phyloP scores from a whole-genome alignment of 2,329 filamentous ascomycete genomes.

The Cladophialophora immunda region DNA sequence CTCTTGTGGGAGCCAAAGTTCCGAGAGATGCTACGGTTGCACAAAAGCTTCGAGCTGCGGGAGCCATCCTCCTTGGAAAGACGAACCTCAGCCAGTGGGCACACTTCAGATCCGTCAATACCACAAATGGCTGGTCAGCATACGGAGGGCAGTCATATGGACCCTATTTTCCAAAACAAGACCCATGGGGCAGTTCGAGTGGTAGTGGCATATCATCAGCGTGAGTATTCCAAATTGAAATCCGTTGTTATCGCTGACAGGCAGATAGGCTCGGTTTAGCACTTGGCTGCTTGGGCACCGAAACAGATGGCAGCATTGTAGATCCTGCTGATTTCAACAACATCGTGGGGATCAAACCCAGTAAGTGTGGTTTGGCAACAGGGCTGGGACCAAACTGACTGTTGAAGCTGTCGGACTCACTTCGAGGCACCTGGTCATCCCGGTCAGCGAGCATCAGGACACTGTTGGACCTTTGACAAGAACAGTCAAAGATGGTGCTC shows the following conservation, averaged over 20 bases:
- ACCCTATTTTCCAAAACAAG: constrained; percentile 68
- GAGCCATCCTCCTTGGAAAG: constrained; percentile 72
- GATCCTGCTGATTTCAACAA: constrained; percentile 64
- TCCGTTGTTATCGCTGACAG: constrained; percentile 61
- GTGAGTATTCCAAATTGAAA: constrained; percentile 67
- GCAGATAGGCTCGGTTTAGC: constrained; percentile 45
- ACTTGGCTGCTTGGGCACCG: constrained; percentile 41
- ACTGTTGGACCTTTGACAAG: constrained; percentile 62
- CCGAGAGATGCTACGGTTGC: constrained; percentile 66
- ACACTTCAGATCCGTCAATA: constrained; percentile 65
- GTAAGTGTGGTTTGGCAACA: not conserved
- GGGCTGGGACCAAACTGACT: not conserved
- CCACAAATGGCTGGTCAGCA: constrained; percentile 69
- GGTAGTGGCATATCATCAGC: constrained; percentile 65
- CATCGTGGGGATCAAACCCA: constrained; percentile 73
- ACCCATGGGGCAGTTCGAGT: constrained; percentile 68
- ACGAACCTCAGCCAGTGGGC: constrained; percentile 71
- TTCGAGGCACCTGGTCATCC: constrained; percentile 67
- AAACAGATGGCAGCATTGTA: constrained; percentile 71
- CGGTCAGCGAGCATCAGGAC: constrained; percentile 56
- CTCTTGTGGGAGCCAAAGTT: constrained; percentile 66
- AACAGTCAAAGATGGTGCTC: constrained; percentile 66
- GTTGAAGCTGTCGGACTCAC: constrained; percentile 7
- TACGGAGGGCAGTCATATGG: constrained; percentile 68
- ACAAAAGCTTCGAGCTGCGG: constrained; percentile 66